These are phyloP conservation scores for Aspergillus sp. DNA, from an alignment of 2,329 filamentous ascomycete species.

Conservation along the genomic window DNA sequence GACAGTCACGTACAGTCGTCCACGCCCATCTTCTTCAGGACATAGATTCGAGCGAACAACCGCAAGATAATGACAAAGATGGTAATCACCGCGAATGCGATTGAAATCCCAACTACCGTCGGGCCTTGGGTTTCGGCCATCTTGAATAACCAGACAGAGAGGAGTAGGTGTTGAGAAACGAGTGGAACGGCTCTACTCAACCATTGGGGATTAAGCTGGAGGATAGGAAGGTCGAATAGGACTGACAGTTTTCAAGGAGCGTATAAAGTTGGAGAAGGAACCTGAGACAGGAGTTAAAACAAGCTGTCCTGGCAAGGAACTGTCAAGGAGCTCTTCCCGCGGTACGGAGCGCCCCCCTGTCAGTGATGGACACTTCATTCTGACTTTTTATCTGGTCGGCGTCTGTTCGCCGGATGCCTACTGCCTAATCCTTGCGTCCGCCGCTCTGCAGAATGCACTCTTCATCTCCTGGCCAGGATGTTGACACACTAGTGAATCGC, in stretches of 20 bases:
- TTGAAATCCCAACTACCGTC: conserved; percentile 33
- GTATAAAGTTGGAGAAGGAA: no score
- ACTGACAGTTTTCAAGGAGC: no score
- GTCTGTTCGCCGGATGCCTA: not conserved
- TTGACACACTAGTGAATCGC: no score
- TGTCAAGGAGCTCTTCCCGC: not conserved
- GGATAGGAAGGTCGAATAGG: not conserved
- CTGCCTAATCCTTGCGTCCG: not conserved
- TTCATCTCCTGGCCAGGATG: no score
- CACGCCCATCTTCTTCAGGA: conserved; percentile 31
- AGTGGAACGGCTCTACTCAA: not conserved
- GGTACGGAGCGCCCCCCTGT: not conserved
- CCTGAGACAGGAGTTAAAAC: not conserved
- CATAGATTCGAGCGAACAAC: conserved; percentile 41
- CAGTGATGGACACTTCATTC: not conserved
- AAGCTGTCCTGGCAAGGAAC: not conserved
- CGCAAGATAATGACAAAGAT: conserved; percentile 38
- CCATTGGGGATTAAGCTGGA: not conserved
- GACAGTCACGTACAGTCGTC: conserved; percentile 30
- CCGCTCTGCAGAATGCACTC: not conserved
- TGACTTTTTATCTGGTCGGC: not conserved
- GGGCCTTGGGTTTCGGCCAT: conserved; percentile 35
- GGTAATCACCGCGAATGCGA: conserved; percentile 41
- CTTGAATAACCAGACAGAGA: not conserved
- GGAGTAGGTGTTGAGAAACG: not conserved